Evolutionary conservation across 2,329 filamentous ascomycete genomes (phyloP).

Genomic region (Penicillium sp.): DNA sequence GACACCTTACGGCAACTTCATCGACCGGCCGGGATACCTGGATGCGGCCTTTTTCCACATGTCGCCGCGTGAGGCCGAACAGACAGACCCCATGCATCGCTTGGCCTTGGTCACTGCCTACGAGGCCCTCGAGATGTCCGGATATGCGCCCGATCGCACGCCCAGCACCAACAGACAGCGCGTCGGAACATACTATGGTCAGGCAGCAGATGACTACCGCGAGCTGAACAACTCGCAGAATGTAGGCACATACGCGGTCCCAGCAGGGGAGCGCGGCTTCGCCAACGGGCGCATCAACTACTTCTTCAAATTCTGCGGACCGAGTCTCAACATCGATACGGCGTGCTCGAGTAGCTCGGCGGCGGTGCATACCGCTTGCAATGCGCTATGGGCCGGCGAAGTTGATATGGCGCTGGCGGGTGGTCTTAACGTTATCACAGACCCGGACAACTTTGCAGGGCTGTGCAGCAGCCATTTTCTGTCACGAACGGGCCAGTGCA

Average conservation of each 20-base stretch:
- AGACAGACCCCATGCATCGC: no score
- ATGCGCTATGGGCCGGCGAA: constrained; percentile 48
- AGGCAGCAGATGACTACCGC: constrained; percentile 63
- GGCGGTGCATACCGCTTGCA: neutral
- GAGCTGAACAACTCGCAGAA: constrained; percentile 65
- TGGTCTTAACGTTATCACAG: constrained; percentile 71
- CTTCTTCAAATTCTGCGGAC: constrained; percentile 74
- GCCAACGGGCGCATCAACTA: constrained; percentile 70
- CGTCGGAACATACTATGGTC: constrained; percentile 64
- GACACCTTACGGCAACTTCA: no score
- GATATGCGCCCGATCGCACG: constrained; percentile 65
- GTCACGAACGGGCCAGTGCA: constrained; percentile 47
- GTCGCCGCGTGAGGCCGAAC: no score
- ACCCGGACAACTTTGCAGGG: constrained; percentile 73
- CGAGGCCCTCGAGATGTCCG: no score
- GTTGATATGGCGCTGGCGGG: constrained; percentile 79
- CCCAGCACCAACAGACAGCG: constrained; percentile 49
- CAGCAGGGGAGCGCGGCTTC: constrained; percentile 63
- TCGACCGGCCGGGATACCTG: no score
- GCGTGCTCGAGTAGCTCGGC: constrained; percentile 59
- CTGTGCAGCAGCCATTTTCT: constrained; percentile 56
- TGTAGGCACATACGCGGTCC: constrained; percentile 68
- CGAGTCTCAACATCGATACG: constrained; percentile 71
- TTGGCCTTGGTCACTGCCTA: no score
- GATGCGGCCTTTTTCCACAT: no score